These are phyloP conservation scores for Prunus armeniaca DNA, from an alignment of 306 rosid genomes.

Conservation along the genomic window DNA sequence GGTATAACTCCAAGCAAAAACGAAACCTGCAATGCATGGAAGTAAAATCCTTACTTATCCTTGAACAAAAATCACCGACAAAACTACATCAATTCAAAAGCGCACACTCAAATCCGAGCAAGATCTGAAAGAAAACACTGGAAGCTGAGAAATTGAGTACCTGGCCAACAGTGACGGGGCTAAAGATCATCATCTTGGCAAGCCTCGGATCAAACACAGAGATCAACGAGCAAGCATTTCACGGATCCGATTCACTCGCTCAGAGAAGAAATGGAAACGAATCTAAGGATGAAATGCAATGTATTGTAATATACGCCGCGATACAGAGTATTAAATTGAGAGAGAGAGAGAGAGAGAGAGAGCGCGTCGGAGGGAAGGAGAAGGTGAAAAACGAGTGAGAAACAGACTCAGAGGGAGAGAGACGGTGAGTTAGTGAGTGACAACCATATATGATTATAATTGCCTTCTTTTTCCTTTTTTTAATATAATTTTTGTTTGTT, in stretches of 20 bases:
- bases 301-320: neutral
- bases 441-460: neutral
- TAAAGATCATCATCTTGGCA: slow-evolving; percentile 43
- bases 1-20: slow-evolving; percentile 67
- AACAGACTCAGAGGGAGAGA: neutral
- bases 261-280: neutral
- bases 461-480: neutral
- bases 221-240: slow-evolving; percentile 22
- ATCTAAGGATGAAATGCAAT: neutral
- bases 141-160: slow-evolving; percentile 31
- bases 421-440: slow-evolving; percentile 18
- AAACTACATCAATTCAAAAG: neutral
- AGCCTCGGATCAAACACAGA: neutral
- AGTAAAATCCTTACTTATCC: neutral
- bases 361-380: slow-evolving; percentile 3
- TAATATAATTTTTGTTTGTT: neutral
- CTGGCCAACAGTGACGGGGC: slow-evolving; percentile 85
- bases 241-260: slow-evolving; percentile 8
- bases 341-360: neutral
- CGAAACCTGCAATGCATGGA: slow-evolving; percentile 46
- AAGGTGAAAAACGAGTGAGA: slow-evolving; percentile 16
- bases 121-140: slow-evolving; percentile 30
- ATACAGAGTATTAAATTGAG: neutral
- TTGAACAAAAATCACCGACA: neutral
- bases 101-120: slow-evolving; percentile 10